Conservation (phyloP, 2,329 filamentous ascomycete species). For the Ascochyta rabiei region DNA sequence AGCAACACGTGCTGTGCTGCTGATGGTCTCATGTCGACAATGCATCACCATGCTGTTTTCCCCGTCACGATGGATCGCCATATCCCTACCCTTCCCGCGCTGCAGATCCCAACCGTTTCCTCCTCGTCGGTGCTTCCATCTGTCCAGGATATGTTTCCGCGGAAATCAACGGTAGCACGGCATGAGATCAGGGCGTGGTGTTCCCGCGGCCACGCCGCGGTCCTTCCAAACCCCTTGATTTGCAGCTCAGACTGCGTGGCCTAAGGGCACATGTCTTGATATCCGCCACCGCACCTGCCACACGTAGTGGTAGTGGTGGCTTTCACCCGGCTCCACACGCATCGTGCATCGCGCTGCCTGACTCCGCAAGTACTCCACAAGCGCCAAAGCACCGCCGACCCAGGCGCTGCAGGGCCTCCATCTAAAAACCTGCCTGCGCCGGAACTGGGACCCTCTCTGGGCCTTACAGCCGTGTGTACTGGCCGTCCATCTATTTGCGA, state of each 20-base stretch:
- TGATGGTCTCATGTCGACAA: background rate
- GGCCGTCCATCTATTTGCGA: background rate
- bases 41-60: background rate
- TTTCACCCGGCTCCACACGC: slow-evolving; percentile 5
- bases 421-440: background rate
- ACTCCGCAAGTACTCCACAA: slow-evolving; percentile 1
- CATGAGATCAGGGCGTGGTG: background rate
- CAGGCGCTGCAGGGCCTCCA: background rate
- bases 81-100: background rate
- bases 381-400: background rate
- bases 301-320: slow-evolving; percentile 2
- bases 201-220: background rate
- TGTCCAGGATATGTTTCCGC: slow-evolving; percentile 1
- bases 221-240: background rate
- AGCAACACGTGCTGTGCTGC: background rate
- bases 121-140: background rate
- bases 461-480: background rate
- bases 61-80: background rate
- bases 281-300: slow-evolving; percentile 15
- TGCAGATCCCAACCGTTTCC: background rate
- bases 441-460: background rate
- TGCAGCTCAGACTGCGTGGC: background rate
- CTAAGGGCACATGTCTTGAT: background rate
- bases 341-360: slow-evolving; percentile 5
- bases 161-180: background rate